phyloP scores from a whole-genome alignment of 768 basidiomycete species.

The Rossbeevera mucosa region DNA sequence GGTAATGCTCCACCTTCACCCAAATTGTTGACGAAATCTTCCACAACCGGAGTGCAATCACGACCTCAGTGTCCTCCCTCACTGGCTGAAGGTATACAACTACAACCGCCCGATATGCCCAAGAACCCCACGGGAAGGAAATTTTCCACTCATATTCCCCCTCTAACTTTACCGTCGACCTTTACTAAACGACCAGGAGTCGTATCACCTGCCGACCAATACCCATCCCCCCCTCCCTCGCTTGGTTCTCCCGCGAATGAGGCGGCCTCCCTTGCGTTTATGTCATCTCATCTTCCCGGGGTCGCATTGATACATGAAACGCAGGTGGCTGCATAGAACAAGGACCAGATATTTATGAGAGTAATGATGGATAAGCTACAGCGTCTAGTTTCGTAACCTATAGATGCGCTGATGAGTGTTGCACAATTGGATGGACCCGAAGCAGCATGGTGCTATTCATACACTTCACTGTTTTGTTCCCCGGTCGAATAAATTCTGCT shows the following conservation, averaged over 20 bases:
- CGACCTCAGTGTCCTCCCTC: slow-evolving; percentile 11
- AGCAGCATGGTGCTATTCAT: not conserved
- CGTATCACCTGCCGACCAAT: slow-evolving; percentile 36
- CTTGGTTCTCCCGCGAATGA: slow-evolving; percentile 23
- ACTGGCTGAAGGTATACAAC: not conserved
- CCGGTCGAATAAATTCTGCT: no score
- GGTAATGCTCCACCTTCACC: slow-evolving; percentile 34
- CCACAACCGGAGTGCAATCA: slow-evolving; percentile 26
- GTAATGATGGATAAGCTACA: slow-evolving; percentile 4
- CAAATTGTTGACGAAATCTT: not conserved
- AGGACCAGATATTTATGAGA: slow-evolving; percentile 23
- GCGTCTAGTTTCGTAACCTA: not conserved
- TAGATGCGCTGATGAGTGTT: not conserved
- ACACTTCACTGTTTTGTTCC: not conserved
- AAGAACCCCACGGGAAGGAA: slow-evolving; percentile 16
- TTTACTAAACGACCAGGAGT: slow-evolving; percentile 23
- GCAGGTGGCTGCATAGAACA: slow-evolving; percentile 16
- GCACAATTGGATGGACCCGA: not conserved
- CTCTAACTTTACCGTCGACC: slow-evolving; percentile 15
- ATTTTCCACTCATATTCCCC: slow-evolving; percentile 12
- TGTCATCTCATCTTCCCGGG: not conserved
- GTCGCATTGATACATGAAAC: slow-evolving; percentile 10
- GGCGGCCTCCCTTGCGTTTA: slow-evolving; percentile 11
- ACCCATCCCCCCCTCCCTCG: slow-evolving; percentile 47
- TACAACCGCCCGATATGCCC: slow-evolving; percentile 2